Conservation (phyloP, 1,284 basidiomycete genomes). For the Phellopilus nigrolimitatus region DNA sequence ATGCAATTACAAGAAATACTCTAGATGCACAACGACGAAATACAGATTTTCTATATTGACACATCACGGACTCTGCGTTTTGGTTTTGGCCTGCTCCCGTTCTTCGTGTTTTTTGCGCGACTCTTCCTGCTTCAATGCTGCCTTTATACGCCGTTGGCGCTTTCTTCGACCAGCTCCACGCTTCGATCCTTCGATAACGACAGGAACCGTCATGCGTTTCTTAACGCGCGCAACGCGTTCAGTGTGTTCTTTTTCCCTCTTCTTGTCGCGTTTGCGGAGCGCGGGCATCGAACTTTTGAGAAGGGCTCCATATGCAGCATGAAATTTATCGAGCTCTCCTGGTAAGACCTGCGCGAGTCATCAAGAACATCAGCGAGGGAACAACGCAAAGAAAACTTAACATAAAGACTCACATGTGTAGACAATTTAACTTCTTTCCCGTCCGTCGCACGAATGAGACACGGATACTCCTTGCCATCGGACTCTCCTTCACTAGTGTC, state of each 20-base stretch:
- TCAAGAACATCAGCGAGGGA: no score
- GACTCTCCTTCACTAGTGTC: slow-evolving; percentile 35
- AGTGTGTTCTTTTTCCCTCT: slow-evolving; percentile 74
- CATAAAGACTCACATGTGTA: slow-evolving; percentile 52
- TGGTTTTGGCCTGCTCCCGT: slow-evolving; percentile 49
- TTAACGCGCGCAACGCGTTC: slow-evolving; percentile 66
- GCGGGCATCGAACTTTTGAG: slow-evolving; percentile 73
- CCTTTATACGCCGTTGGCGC: slow-evolving; percentile 62
- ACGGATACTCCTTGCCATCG: slow-evolving; percentile 64
- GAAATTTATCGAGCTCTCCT: slow-evolving; percentile 64
- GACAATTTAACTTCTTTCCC: slow-evolving; percentile 68
- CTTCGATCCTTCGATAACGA: slow-evolving; percentile 65
- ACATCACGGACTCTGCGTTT: slow-evolving; percentile 1
- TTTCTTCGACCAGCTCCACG: slow-evolving; percentile 72
- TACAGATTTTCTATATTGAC: neutral
- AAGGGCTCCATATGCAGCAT: slow-evolving; percentile 67
- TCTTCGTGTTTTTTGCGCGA: slow-evolving; percentile 60
- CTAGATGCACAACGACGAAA: neutral
- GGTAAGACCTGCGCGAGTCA: slow-evolving; percentile 61
- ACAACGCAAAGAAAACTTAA: no score
- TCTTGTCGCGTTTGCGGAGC: slow-evolving; percentile 88
- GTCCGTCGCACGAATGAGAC: slow-evolving; percentile 71
- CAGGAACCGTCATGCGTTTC: slow-evolving; percentile 60
- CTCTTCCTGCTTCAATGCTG: slow-evolving; percentile 55
- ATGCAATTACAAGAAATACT: neutral